Evolutionary conservation across 1,284 basidiomycete genomes (phyloP), one percentile per base, ranked within the genome.

Genomic region (Cutaneotrichosporon cutaneum): DNA sequence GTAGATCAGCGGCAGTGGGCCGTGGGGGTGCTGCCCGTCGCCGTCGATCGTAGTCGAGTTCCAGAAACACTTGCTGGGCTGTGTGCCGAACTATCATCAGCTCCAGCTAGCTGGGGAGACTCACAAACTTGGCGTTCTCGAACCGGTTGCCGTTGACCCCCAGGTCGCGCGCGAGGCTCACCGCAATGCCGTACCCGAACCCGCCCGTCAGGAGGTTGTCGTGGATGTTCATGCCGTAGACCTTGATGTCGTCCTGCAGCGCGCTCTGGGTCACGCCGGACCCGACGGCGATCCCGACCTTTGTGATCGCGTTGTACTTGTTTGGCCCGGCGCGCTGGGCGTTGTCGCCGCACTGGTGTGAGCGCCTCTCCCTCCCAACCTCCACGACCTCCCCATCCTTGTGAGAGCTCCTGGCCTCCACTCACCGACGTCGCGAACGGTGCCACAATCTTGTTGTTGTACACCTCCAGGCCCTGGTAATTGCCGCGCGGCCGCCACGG

Each of bases 391-490:
- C n/a, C n/a, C n/a, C n/a, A n/a, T n/a, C n/a, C n/a, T n/a, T 16
- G 36, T 39, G 14, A 39, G 36, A 9, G 18, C 18, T 14, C 9
- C 30, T 30, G 4, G 5, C 30, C 6, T n/a, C 36, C 16, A 39
- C 36, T 39, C 36, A 39, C 36, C 11, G 14, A 16, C 16, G 10
- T 22, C 9, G 60, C 48, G 22, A 58, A 51, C 4, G 73, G 75
- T 2, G 75, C 76, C 47, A 63, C 68, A 64, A 92, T 87, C 16
- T 74, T 82, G 72, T 94, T 93, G 73, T 88, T 83, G 55, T 82
- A 83, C 14, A 93, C 89, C 32, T 89, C 77, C 8, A 86, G 87
- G 42, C 85, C 83, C 0, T 83, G 83, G 74, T 84, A 94, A 73
- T 90, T 81, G 0, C 90, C 91, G 8, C 30, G 30, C 30, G 71